These are phyloP conservation scores for Barnettozyma sp. DNA, from an alignment of 805 yeast genomes.

Conservation along the genomic window DNA sequence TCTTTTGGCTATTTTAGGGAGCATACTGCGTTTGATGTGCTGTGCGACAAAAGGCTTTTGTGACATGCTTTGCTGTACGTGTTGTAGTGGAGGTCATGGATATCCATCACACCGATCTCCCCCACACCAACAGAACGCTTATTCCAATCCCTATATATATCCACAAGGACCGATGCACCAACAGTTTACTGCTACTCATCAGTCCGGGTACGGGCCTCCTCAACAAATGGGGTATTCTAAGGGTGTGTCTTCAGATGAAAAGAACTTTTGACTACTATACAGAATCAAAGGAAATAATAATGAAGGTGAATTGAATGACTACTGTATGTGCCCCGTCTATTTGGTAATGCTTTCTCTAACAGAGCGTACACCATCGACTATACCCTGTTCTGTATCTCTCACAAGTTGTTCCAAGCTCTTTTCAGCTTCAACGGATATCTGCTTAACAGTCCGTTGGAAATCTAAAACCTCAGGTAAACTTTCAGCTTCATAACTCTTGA, in stretches of 20 bases:
- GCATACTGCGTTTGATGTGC: conserved; percentile 48
- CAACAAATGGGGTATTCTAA: conserved; percentile 10
- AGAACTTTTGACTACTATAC: conserved; percentile 1
- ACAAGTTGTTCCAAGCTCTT: conserved; percentile 5
- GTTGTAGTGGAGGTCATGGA: conserved; percentile 17
- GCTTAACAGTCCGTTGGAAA: conserved; percentile 21
- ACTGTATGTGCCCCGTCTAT: not conserved
- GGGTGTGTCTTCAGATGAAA: conserved; percentile 17
- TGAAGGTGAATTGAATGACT: not conserved
- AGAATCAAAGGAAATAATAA: not conserved
- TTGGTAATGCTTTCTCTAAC: conserved; percentile 18
- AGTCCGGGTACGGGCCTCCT: conserved; percentile 2
- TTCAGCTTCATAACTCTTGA: conserved; percentile 28
- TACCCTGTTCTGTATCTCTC: conserved; percentile 12
- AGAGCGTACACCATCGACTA: conserved; percentile 18
- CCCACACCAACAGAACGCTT: conserved; percentile 9
- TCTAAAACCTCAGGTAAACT: conserved; percentile 33
- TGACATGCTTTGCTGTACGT: conserved; percentile 41
- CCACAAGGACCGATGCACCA: conserved; percentile 13
- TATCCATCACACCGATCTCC: too few species aligned
- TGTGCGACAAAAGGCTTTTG: conserved; percentile 48
- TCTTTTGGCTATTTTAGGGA: conserved; percentile 48
- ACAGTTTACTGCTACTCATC: too few species aligned
- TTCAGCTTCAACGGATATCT: conserved; percentile 16
- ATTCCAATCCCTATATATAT: conserved; percentile 19